These are phyloP conservation scores for Phaffomyces opuntiae DNA, from an alignment of 805 yeast species.

Conservation along the genomic window DNA sequence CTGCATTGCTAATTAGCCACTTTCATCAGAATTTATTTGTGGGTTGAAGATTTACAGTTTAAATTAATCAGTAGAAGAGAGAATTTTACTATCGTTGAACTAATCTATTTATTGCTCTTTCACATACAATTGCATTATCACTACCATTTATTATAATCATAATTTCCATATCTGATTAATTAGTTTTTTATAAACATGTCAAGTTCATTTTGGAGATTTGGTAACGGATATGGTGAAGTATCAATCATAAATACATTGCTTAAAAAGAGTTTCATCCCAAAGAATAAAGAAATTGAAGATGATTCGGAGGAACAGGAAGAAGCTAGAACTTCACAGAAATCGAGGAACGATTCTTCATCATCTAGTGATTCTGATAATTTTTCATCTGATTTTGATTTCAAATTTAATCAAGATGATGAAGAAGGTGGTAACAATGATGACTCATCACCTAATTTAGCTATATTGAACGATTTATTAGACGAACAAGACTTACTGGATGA, in stretches of 20 bases:
- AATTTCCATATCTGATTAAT: too few relatives aligned
- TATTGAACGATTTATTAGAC: conserved; percentile 56
- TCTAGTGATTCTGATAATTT: conserved; percentile 15
- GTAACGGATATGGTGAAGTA: conserved; percentile 47
- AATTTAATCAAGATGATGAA: conserved; percentile 19
- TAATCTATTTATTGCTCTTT: too few relatives aligned
- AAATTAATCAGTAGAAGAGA: too few relatives aligned
- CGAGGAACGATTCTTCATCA: conserved; percentile 15
- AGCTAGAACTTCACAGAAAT: background rate
- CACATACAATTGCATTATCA: too few relatives aligned
- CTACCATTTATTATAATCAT: too few relatives aligned
- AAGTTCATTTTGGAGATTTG: conserved; percentile 53
- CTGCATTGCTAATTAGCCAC: too few relatives aligned
- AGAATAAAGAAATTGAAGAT: conserved; percentile 24
- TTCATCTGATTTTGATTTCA: conserved; percentile 5
- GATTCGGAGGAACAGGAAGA: conserved; percentile 16
- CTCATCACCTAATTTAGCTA: conserved; percentile 33
- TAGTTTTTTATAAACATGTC: conserved; percentile 24
- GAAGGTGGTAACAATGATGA: conserved; percentile 21
- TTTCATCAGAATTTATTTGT: too few relatives aligned
- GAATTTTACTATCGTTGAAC: too few relatives aligned
- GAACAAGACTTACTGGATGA: conserved; percentile 73
- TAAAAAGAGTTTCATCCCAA: conserved; percentile 34
- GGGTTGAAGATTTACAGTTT: too few relatives aligned
- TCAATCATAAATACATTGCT: conserved; percentile 46